Conservation (phyloP, 768 basidiomycete species). For the Gymnopilus junonius region DNA sequence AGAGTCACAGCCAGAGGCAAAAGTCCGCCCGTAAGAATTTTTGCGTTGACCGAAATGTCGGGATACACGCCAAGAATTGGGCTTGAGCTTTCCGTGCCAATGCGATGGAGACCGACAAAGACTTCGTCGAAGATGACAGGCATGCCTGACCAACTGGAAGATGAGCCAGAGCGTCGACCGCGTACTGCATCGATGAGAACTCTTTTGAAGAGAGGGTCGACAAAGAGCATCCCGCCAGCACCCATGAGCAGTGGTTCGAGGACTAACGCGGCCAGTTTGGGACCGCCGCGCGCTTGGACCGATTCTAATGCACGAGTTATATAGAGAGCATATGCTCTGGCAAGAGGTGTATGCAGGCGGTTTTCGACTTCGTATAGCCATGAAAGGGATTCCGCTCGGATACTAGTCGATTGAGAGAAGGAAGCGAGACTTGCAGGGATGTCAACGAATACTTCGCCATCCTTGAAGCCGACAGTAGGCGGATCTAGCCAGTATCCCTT, state of each 20-base stretch:
- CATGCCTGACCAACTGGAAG: slow-evolving; percentile 62
- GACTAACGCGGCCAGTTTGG: slow-evolving; percentile 73
- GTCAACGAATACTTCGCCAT: slow-evolving; percentile 58
- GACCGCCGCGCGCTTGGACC: slow-evolving; percentile 45
- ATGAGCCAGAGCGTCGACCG: slow-evolving; percentile 35
- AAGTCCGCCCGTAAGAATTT: slow-evolving; percentile 92
- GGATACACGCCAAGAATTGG: slow-evolving; percentile 75
- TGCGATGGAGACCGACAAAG: slow-evolving; percentile 89
- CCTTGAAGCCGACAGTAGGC: slow-evolving; percentile 72
- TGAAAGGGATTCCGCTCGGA: slow-evolving; percentile 51
- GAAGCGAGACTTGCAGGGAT: slow-evolving; percentile 54
- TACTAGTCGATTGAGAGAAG: slow-evolving; percentile 27
- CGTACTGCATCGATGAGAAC: slow-evolving; percentile 84
- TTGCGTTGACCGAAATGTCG: slow-evolving; percentile 92
- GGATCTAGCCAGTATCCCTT: slow-evolving; percentile 95
- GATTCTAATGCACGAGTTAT: slow-evolving; percentile 56
- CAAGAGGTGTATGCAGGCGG: slow-evolving; percentile 66
- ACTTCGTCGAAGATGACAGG: slow-evolving; percentile 97
- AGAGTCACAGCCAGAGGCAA: slow-evolving; percentile 88
- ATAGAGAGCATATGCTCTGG: slow-evolving; percentile 61
- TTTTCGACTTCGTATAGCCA: slow-evolving; percentile 72
- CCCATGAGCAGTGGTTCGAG: slow-evolving; percentile 94
- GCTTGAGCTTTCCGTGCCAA: slow-evolving; percentile 70
- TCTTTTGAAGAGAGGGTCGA: slow-evolving; percentile 95
- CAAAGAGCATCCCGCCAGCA: slow-evolving; percentile 96